Evolutionary conservation across 1,284 basidiomycete species (phyloP), one percentile per base, ranked within the genome.

Genomic region (Vanrija sp.): DNA sequence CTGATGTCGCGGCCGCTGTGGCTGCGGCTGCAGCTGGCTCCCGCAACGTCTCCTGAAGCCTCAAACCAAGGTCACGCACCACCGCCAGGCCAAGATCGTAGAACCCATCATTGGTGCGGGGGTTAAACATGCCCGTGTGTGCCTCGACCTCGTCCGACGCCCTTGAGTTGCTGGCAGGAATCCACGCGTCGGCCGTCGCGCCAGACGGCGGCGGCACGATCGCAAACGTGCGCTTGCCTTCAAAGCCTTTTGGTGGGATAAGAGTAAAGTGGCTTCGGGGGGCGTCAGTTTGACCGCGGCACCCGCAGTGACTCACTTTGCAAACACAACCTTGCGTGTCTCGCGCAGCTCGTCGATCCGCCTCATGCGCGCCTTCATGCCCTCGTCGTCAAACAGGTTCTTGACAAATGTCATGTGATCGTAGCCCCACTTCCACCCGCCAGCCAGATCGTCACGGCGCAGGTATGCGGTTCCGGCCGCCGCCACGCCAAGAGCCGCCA

Each of bases 331-430:
- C n/a, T 69, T 63, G 28, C 65, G 58, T 15, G 64, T 58, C 39
- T 81, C 75, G 49, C 86, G 83, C 50, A 85, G 79, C 43, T 81
- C 78, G 49, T 87, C 75, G 42, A 94, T 72, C 21, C 76, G 78
- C 29, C 86, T 83, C 51, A 94, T 66, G 26, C 94, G 82, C 52
- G 72, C 74, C 49, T 81, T 80, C 70, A 93, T 77, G 1, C 78
- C 80, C 26, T 82, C 78, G 59, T 86, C 83, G 65, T 95, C 87
- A 92, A 92, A 97, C 12, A 97, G 78, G 61, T 83, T 90, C 40
- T 86, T 85, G 15, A 96, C 86, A 72, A 91, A 98, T 65, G 87
- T 87, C 83, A 96, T 84, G 73, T 98, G 94, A 61, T 95, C 92
- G 19, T 82, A 85, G 5, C 87, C 85, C 85, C 87, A 94, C 15